Evolutionary conservation across 2,329 filamentous ascomycete genomes (phyloP).

Genomic region (Trichoderma sp.): DNA sequence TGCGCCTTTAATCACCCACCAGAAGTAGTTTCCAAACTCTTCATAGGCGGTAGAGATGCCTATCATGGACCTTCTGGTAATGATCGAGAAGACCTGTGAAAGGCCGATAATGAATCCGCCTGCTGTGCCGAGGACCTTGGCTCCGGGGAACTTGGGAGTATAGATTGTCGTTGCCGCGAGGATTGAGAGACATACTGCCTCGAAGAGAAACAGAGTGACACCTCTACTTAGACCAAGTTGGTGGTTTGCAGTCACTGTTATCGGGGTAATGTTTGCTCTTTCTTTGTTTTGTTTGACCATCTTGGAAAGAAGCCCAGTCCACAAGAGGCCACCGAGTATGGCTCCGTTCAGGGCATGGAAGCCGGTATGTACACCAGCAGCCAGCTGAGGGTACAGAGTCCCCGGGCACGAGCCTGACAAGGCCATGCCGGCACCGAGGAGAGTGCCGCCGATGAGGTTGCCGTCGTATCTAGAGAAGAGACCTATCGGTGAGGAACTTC

Average conservation of each 20-base stretch:
- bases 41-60: conserved; percentile 63
- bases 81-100: conserved; percentile 56
- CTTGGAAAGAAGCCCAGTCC: conserved; percentile 44
- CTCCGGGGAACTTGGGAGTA: conserved; percentile 33
- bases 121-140: conserved; percentile 43
- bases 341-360: conserved; percentile 54
- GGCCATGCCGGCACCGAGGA: conserved; percentile 66
- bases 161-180: conserved; percentile 40
- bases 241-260: conserved; percentile 39
- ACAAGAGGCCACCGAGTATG: conserved; percentile 54
- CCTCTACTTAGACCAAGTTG: conserved; percentile 40
- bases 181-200: conserved; percentile 40
- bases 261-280: conserved; percentile 27
- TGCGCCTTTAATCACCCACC: conserved; percentile 39
- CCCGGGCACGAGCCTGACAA: conserved; percentile 65
- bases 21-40: conserved; percentile 56
- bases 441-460: conserved; percentile 61
- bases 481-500: conserved; percentile 50
- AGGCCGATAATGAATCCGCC: conserved; percentile 59
- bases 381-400: conserved; percentile 61
- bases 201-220: conserved; percentile 42
- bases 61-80: conserved; percentile 52
- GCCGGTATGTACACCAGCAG: conserved; percentile 51
- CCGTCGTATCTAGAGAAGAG: conserved; percentile 58
- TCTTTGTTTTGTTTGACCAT: conserved; percentile 32